phyloP scores from a whole-genome alignment of 805 yeast species.

The Vanderwaltozyma polyspora region DNA sequence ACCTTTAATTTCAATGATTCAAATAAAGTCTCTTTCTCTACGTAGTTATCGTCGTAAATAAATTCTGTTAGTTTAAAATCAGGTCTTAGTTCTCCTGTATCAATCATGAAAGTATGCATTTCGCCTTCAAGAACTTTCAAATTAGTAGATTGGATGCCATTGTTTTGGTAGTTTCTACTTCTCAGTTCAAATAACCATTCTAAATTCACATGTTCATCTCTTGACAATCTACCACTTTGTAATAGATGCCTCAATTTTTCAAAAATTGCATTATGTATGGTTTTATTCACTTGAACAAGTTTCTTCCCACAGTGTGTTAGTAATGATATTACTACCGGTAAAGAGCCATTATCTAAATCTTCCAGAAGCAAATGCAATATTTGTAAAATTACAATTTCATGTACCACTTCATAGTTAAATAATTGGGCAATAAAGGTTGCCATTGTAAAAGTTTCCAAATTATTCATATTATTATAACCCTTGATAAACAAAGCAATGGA shows the following conservation, averaged over 20 bases:
- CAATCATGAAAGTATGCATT: conserved; percentile 4
- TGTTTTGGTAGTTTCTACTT: conserved; percentile 31
- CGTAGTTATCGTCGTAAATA: conserved; percentile 39
- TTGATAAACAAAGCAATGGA: conserved; percentile 48
- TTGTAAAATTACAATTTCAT: conserved; percentile 44
- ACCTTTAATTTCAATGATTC: conserved; percentile 31
- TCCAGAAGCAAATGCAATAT: conserved; percentile 37
- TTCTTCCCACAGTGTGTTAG: conserved; percentile 42
- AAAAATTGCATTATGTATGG: conserved; percentile 40
- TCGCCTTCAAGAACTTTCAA: conserved; percentile 26
- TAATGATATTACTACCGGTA: conserved; percentile 43
- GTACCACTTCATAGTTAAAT: conserved; percentile 49
- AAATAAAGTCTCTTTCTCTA: conserved; percentile 40
- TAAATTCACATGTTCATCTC: conserved; percentile 35
- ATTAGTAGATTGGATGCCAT: neutral
- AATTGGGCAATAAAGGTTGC: conserved; percentile 48
- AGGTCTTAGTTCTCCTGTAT: conserved; percentile 9
- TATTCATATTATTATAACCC: conserved; percentile 38
- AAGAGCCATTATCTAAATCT: conserved; percentile 38
- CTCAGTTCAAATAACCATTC: conserved; percentile 43
- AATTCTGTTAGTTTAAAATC: conserved; percentile 39
- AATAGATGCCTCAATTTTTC: conserved; percentile 52
- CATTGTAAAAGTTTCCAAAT: conserved; percentile 32
- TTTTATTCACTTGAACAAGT: conserved; percentile 32
- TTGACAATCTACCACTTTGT: conserved; percentile 40